Percentiles rank a stretch among this genome's conserved stretches.
Evolutionary conservation across 1,139 yeast species (phyloP).

Genomic region (Candida albicans): DNA sequence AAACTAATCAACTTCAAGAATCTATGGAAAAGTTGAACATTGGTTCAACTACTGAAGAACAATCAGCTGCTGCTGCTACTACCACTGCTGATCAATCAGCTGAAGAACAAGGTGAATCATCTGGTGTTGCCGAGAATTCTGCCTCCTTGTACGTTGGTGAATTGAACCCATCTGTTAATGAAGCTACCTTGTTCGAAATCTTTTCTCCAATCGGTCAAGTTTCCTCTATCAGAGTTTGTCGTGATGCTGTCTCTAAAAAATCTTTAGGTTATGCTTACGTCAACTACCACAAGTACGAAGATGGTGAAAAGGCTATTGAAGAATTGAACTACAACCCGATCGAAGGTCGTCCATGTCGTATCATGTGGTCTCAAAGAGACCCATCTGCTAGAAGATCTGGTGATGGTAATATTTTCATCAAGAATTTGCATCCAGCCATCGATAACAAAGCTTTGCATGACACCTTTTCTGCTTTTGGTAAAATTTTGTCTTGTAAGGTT

Average conservation of each 20-base stretch:
- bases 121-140: constrained; percentile 51
- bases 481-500: constrained; percentile 93
- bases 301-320: constrained; percentile 94
- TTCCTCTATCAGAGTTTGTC: constrained; percentile 96
- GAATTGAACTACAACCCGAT: constrained; percentile 92
- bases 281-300: constrained; percentile 86
- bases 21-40: constrained; percentile 56
- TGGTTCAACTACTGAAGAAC: constrained; percentile 26
- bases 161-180: constrained; percentile 89
- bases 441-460: constrained; percentile 99
- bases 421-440: constrained; percentile 97
- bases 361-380: constrained; percentile 99
- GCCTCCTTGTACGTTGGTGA: constrained; percentile 98
- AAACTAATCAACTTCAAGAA: constrained; percentile 52
- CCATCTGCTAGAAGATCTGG: constrained; percentile 96
- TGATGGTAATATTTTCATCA: constrained; percentile 95
- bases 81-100: constrained; percentile 24
- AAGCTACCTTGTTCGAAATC: constrained; percentile 91
- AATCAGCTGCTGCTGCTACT: constrained; percentile 15
- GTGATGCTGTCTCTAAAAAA: constrained; percentile 96
- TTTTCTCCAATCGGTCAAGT: constrained; percentile 96
- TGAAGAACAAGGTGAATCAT: constrained; percentile 29
- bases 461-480: constrained; percentile 96
- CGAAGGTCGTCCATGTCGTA: constrained; percentile 97
- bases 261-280: constrained; percentile 98